Evolutionary conservation across 108 stramenopile species (phyloP), one percentile per base, ranked within the genome.

Genomic region (Fragilaria crotonensis): DNA sequence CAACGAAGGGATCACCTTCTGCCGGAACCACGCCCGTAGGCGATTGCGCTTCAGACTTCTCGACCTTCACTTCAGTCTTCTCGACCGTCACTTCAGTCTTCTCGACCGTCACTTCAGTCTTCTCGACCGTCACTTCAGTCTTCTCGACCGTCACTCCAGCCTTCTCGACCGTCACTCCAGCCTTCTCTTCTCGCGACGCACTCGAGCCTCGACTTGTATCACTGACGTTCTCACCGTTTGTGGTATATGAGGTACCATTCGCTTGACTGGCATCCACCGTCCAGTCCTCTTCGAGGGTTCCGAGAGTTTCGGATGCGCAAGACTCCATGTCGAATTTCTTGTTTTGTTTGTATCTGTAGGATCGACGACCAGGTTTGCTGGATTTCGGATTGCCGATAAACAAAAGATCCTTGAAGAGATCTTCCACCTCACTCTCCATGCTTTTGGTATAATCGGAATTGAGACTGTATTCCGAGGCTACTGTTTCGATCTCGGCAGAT

Each of bases 401-500:
- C 18, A 82, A 69, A 30, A 82, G 58, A 66, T 82, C 80, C 56
- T 75, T 82, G 46, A 82, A 62, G 36, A 73, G 33, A 59, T 78
- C 80, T 64, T 78, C 77, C 0, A 75, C 76, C 50, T 82, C 80
- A 60, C 72, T 73, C 45, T 72, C 76, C 29, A 68, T 28, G 18
- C 74, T 75, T 44, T 82, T 82, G 5, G 62, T 65, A 53, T 65
- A 65, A 14, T 7, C 32, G 0, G 71, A 75, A 48, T 68, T 60
- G 31, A 68, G 49, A 60, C 73, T 75, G 21, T 47, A 30, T 48
- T 60, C 63, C 1, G 63, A 41, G 7, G 36, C 36, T 11, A 41
- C 7, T 7, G 36, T 41, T 41, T 41, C 36, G 14, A 11, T 41
- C 36, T 41, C 36, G n/a, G n/a, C n/a, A n/a, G n/a, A n/a, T n/a